Conservation (phyloP, 2,329 filamentous ascomycete genomes). For the Leptodontidium sp. region DNA sequence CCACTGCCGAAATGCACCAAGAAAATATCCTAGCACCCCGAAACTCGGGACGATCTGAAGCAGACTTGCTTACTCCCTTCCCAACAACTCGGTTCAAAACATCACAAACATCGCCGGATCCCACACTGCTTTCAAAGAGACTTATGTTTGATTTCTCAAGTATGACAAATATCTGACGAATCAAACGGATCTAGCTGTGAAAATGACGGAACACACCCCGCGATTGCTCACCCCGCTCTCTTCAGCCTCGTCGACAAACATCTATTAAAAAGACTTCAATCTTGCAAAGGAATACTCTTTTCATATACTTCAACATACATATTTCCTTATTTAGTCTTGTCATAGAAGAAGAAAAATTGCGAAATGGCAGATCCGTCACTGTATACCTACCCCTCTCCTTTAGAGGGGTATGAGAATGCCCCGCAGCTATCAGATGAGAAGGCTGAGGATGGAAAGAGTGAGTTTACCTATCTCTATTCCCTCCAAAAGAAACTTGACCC, state of each 20-base stretch:
- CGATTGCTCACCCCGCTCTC: not conserved
- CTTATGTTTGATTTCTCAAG: not conserved
- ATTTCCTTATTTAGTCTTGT: no score
- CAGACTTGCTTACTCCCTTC: constrained; percentile 3
- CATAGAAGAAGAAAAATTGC: no score
- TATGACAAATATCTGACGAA: constrained; percentile 9
- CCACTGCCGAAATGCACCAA: no score
- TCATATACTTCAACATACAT: no score
- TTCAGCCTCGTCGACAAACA: not conserved
- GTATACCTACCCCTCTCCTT: constrained; percentile 60
- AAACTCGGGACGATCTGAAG: not conserved
- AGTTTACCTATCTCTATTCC: constrained; percentile 3
- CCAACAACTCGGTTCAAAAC: not conserved
- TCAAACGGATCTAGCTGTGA: not conserved
- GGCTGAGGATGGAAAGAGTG: constrained; percentile 77
- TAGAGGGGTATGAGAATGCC: constrained; percentile 58
- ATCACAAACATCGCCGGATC: not conserved
- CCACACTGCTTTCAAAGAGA: not conserved
- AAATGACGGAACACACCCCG: not conserved
- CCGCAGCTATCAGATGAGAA: constrained; percentile 54
- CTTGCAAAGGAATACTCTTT: not conserved
- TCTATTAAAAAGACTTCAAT: not conserved
- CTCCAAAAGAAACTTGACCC: no score
- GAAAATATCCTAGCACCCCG: not conserved
- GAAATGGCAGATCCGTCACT: constrained; percentile 58